Evolutionary conservation across 768 basidiomycete genomes (phyloP).

Genomic region (Pisolithus orientalis): DNA sequence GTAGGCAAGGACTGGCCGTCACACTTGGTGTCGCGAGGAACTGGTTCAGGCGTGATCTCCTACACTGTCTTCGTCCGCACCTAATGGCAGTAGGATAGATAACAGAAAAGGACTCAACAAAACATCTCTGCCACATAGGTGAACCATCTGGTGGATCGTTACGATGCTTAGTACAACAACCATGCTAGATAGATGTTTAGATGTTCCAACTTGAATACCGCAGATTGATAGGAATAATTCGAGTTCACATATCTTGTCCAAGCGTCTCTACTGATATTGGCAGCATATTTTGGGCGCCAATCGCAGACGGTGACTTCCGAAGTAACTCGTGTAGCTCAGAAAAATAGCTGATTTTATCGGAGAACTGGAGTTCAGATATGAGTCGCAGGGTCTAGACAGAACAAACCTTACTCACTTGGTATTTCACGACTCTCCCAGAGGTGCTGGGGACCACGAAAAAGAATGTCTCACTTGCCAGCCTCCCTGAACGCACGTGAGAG

Average conservation of each 20-base stretch:
- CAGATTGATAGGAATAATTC: too few species aligned
- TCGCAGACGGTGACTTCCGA: conserved; percentile 10
- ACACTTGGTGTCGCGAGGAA: too few species aligned
- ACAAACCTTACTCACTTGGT: conserved; percentile 45
- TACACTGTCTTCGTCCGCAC: too few species aligned
- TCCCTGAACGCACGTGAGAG: not conserved
- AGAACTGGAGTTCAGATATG: conserved; percentile 26
- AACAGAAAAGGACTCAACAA: too few species aligned
- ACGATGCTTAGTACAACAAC: too few species aligned
- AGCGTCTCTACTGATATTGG: not conserved
- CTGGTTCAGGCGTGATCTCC: too few species aligned
- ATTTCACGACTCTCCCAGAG: conserved; percentile 66
- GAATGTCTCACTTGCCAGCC: conserved; percentile 46
- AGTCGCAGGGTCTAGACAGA: not conserved
- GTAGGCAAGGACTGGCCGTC: too few species aligned
- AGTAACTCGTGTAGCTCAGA: conserved; percentile 26
- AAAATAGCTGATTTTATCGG: conserved; percentile 41
- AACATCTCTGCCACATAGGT: too few species aligned
- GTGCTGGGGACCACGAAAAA: conserved; percentile 76
- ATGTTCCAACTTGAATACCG: too few species aligned
- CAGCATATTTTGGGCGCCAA: conserved; percentile 7
- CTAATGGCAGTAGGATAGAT: too few species aligned
- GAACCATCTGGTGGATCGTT: too few species aligned
- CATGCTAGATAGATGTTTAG: too few species aligned
- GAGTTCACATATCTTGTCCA: not conserved